Base-by-base conservation (phyloP, 768 basidiomycete species). In the Termitomyces sp. region DNA sequence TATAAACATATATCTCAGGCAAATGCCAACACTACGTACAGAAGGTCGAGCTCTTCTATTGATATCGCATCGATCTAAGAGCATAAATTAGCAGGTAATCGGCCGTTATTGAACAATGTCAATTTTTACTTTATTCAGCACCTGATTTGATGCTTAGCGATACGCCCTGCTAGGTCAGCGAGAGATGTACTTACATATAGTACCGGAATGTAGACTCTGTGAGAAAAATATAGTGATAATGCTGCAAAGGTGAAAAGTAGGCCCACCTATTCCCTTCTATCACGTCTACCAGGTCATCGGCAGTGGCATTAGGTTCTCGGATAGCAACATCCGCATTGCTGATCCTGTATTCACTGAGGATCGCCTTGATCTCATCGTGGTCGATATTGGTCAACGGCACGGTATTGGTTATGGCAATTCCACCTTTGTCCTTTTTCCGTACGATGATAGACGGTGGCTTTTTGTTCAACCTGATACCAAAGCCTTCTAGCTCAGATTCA, bases 251-350 rank as follows among this genome's bases (percentile, higher is more conserved):
- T 8, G 8, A 27, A 44, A 37, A 34, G n/a, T 14, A 12, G n/a
- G 59, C 81, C 57, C 62, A 87, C 86, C 95, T 79, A 71, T 97
- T 98, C 52, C 94, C 97, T 76, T 99, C 97, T 54, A 98, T 87
- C 36, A 98, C 93, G 67, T 99, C 97, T 47, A 99, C 95, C 10
- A 99, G 74, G 70, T 99, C 97, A 69, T 99, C 97, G 1, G 95
- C 85, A 1, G 94, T 98, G 6, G 91, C 93, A 57, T 87, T 87
- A 1, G 92, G 87, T 72, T 98, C 89, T 51, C 97, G 87, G 64
- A 99, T 97, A 7, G 93, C 88, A 51, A 99, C 84, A 67, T 97
- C 95, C 13, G 82, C 87, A 65, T 95, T 98, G 73, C 78, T 93
- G 53, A 94, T 82, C 65, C 81, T 88, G 74, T 98, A 99, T 74